Conservation (phyloP, 2,329 filamentous ascomycete species). For the Microdochium nivale region DNA sequence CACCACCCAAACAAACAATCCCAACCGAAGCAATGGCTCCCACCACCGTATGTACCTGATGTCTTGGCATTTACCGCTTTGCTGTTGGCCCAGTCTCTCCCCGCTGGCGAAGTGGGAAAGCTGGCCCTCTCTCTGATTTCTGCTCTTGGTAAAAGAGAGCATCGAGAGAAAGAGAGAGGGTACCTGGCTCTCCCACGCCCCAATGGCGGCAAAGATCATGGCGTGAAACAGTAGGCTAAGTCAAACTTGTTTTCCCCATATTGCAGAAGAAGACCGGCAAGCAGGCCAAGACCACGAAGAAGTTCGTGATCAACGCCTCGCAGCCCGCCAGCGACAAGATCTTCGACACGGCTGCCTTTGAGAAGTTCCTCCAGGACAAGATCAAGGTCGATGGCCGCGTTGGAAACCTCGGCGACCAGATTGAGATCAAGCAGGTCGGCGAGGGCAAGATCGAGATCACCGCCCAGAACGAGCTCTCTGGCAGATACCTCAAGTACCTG, state of each 20-base stretch:
- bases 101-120: constrained; percentile 2
- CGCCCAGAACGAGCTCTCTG: constrained; percentile 95
- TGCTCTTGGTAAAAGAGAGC: constrained; percentile 1
- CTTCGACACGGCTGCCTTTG: constrained; percentile 97
- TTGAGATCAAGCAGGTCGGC: constrained; percentile 81
- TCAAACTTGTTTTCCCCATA: constrained; percentile 38
- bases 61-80: constrained; percentile 62
- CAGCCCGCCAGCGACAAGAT: constrained; percentile 99
- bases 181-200: constrained; percentile 1
- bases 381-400: constrained; percentile 99
- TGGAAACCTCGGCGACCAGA: constrained; percentile 91
- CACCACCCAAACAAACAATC: constrained; percentile 15
- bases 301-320: constrained; percentile 99
- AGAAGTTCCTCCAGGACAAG: constrained; percentile 99
- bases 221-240: constrained; percentile 95
- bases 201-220: constrained; percentile 30
- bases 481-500: constrained; percentile 99
- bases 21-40: constrained; percentile 66
- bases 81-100: constrained; percentile 67
- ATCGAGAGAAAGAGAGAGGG: constrained; percentile 2
- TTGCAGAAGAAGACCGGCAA: constrained; percentile 60
- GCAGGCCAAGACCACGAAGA: constrained; percentile 71
- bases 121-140: background rate
- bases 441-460: constrained; percentile 98
- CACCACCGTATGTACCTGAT: constrained; percentile 70